Evolutionary conservation across 2,329 filamentous ascomycete genomes (phyloP), one percentile per base, ranked within the genome.

Genomic region (Arthroderma sp.): DNA sequence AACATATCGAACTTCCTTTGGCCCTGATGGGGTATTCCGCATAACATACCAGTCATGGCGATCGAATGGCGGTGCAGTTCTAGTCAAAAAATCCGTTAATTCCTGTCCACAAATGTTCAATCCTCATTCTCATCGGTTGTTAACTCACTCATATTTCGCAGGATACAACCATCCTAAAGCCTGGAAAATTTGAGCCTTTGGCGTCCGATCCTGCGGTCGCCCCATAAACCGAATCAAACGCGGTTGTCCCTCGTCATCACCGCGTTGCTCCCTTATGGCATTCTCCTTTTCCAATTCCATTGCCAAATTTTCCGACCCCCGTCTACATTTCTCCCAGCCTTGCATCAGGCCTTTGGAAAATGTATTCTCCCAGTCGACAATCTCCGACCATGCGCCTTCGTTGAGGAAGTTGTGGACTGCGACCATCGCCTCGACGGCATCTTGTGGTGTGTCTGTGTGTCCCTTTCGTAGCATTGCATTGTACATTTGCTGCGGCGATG

Each of bases 401-500:
- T 98, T 98, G 48, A 98, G 66, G 58, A 95, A 96, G 66, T 98
- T 98, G 71, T 98, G 91, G 7, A 96, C 86, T 0, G 86, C 83
- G 4, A 98, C 91, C 91, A 98, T 98, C 58, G 82, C 81, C 66
- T 95, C 88, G 9, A 98, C 88, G 3, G 88, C 87, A 15, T 89
- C 91, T 44, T 86, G 77, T 45, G 94, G 88, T 0, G 91, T 96
- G 61, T 96, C 88, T 0, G 83, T 87, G 66, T 95, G 91, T 47
- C 91, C 91, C 66, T 98, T 98, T 51, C 91, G 82, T 50, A 96
- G 70, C 67, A 98, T 82, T 5, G 91, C 91, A 59, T 98, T 96
- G 73, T 96, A 98, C 91, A 98, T 98, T 66, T 98, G 91, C 68
- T 98, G 91, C 0, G 91, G 89, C 0, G 87, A 95, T 0, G 91